Conservation (phyloP, 208 protist species). For the Herpetomonas tarakana region DNA sequence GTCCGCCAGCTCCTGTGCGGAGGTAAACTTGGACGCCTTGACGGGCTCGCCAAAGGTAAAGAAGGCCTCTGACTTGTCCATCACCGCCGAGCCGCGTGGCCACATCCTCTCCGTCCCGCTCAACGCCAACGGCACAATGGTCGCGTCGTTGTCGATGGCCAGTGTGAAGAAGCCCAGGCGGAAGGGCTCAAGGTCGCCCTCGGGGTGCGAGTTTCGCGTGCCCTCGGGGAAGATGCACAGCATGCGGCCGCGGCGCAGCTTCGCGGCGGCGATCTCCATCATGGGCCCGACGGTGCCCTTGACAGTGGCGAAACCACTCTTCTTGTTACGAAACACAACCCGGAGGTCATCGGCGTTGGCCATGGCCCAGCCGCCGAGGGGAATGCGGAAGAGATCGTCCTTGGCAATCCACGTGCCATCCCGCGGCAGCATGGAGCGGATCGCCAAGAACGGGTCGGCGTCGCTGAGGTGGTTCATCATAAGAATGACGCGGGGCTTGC, state of each 20-base stretch:
- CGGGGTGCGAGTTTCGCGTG: slow-evolving; percentile 61
- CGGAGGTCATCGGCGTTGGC: slow-evolving; percentile 71
- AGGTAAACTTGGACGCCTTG: slow-evolving; percentile 53
- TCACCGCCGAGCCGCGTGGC: slow-evolving; percentile 41
- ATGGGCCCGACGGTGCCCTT: slow-evolving; percentile 77
- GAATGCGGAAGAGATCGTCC: slow-evolving; percentile 71
- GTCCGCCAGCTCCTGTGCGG: slow-evolving; percentile 59
- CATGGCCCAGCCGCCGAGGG: slow-evolving; percentile 81
- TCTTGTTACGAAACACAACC: slow-evolving; percentile 76
- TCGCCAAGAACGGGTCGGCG: slow-evolving; percentile 74
- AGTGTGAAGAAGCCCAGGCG: slow-evolving; percentile 81
- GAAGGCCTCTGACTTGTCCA: slow-evolving; percentile 57
- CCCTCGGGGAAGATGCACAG: slow-evolving; percentile 88
- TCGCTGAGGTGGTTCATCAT: slow-evolving; percentile 87
- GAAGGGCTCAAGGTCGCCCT: slow-evolving; percentile 64
- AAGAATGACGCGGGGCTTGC: slow-evolving; percentile 59
- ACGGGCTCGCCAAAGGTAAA: slow-evolving; percentile 75
- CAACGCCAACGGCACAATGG: slow-evolving; percentile 78
- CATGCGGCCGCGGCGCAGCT: slow-evolving; percentile 69
- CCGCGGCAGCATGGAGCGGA: slow-evolving; percentile 65
- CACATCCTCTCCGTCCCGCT: slow-evolving; percentile 79
- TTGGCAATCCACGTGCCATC: slow-evolving; percentile 85
- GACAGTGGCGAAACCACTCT: slow-evolving; percentile 62
- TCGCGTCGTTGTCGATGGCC: slow-evolving; percentile 68
- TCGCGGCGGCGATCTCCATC: slow-evolving; percentile 69